phyloP scores from a whole-genome alignment of 495 filamentous ascomycete genomes.

The Beverwykella pulmonaria region DNA sequence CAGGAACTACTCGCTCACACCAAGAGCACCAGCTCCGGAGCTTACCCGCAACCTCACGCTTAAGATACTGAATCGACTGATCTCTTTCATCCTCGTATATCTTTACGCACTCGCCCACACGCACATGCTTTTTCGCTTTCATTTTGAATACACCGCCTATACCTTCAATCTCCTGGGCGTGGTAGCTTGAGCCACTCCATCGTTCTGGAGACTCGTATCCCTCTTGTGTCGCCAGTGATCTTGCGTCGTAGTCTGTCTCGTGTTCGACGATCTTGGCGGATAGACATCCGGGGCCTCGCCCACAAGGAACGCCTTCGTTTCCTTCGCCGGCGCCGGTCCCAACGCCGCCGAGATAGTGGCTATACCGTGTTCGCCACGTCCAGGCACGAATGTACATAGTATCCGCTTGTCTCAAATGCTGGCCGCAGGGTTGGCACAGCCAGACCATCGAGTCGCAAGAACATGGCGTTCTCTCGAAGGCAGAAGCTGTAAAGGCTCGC shows the following conservation, averaged over 20 bases:
- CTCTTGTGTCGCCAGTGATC: conserved; percentile 9
- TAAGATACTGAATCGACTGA: conserved; percentile 53
- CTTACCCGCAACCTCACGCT: conserved; percentile 57
- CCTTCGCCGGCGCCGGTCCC: conserved; percentile 88
- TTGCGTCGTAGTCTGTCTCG: conserved; percentile 61
- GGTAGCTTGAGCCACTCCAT: conserved; percentile 65
- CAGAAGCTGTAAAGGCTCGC: conserved; percentile 46
- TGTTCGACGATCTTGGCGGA: conserved; percentile 73
- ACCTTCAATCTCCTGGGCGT: conserved; percentile 82
- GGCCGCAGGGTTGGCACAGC: conserved; percentile 80
- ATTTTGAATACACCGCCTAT: conserved; percentile 83
- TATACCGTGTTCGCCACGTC: conserved; percentile 87
- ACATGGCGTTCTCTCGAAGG: conserved; percentile 66
- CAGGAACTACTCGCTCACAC: conserved; percentile 63
- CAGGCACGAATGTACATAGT: conserved; percentile 78
- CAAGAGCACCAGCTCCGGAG: conserved; percentile 69
- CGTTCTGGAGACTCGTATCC: neutral
- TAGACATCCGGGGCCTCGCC: conserved; percentile 68
- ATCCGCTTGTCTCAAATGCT: conserved; percentile 67
- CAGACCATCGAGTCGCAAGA: conserved; percentile 68
- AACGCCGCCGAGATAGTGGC: conserved; percentile 73
- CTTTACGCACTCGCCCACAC: conserved; percentile 77
- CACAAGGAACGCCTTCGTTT: conserved; percentile 82
- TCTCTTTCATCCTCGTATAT: conserved; percentile 80
- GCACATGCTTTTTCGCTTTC: conserved; percentile 72